Conservation (phyloP, 2,329 filamentous ascomycete species). For the Sclerotinia minor region DNA sequence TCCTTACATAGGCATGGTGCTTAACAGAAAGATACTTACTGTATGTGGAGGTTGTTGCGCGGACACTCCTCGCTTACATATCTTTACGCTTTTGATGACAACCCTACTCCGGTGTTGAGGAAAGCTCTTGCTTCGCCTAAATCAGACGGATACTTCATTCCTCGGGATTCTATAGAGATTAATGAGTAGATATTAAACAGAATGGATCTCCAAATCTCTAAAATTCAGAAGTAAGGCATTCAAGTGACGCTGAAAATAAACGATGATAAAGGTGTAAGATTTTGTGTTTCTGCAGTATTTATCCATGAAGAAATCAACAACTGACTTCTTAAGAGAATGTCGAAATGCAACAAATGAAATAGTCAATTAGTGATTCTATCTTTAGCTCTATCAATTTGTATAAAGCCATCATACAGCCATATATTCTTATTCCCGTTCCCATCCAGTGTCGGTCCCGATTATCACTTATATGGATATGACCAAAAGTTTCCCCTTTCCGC, state of each 20-base stretch:
- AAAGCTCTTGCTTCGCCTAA: neutral
- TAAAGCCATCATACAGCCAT: neutral
- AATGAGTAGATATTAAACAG: neutral
- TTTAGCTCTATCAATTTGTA: neutral
- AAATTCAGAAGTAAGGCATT: neutral
- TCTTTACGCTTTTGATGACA: neutral
- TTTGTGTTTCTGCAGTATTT: neutral
- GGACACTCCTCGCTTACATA: neutral
- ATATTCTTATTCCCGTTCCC: neutral
- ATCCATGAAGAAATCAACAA: neutral
- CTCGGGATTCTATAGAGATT: neutral
- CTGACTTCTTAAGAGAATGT: neutral
- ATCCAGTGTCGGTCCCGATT: neutral
- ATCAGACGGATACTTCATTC: neutral
- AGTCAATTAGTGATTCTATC: neutral
- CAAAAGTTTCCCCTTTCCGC: too few relatives aligned
- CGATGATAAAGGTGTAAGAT: neutral
- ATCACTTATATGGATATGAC: conserved; percentile 1
- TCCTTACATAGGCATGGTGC: too few relatives aligned
- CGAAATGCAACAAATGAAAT: neutral
- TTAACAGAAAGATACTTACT: neutral
- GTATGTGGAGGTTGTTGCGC: neutral
- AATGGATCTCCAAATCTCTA: neutral
- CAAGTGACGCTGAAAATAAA: neutral
- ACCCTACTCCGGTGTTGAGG: neutral